Percentiles rank a stretch among this genome's conserved stretches.
phyloP scores from a whole-genome alignment of 768 basidiomycete genomes.

The Psilocybe cubensis region DNA sequence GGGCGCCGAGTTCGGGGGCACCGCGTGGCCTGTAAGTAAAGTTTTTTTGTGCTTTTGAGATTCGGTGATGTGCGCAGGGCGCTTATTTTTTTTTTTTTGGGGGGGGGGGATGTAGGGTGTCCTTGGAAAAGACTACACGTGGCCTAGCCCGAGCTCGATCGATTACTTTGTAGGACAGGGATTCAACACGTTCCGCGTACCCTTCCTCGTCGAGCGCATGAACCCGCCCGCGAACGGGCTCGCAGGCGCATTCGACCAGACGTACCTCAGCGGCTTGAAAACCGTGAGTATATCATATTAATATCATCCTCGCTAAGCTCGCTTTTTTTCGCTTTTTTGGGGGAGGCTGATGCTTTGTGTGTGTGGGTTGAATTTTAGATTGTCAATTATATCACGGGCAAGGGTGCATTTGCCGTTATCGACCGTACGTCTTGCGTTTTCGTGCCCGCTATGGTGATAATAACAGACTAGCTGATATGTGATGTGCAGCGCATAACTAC shows the following conservation, averaged over 20 bases:
- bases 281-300: conserved; percentile 33
- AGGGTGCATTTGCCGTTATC: conserved; percentile 58
- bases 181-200: conserved; percentile 65
- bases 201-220: conserved; percentile 62
- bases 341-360: too few relatives aligned
- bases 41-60: background rate
- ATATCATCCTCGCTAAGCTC: too few relatives aligned
- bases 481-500: conserved; percentile 55
- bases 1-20: conserved; percentile 63
- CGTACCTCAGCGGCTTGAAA: conserved; percentile 55
- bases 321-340: too few relatives aligned
- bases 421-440: conserved; percentile 44
- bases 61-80: too few relatives aligned
- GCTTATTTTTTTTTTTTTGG: too few relatives aligned
- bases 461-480: too few relatives aligned
- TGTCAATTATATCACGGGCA: conserved; percentile 60
- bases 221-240: conserved; percentile 55
- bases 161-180: conserved; percentile 60
- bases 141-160: conserved; percentile 47
- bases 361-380: too few relatives aligned
- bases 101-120: conserved; percentile 27
- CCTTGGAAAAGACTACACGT: conserved; percentile 49
- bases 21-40: conserved; percentile 46
- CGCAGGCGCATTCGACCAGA: conserved; percentile 53
- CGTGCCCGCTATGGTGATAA: background rate